These are phyloP conservation scores for Rhytidiadelphus loreus DNA, from an alignment of 225 moss, liverwort and hornwort genomes.

Conservation along the genomic window DNA sequence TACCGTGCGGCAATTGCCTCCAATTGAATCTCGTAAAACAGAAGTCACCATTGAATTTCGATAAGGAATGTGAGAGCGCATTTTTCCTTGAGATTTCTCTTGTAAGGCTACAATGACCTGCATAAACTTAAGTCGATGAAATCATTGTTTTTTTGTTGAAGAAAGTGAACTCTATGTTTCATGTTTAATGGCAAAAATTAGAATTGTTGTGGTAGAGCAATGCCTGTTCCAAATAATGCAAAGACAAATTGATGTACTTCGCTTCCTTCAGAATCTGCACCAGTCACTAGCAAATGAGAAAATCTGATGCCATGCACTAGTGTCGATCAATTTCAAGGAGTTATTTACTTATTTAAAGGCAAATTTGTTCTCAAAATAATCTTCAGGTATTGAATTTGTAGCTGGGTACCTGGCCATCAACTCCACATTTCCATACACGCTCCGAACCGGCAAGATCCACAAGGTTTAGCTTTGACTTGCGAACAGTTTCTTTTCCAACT, in stretches of 20 bases:
- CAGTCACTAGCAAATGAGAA: neutral
- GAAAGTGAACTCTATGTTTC: neutral
- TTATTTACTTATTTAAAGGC: neutral
- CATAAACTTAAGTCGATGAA: neutral
- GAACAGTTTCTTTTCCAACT: slow-evolving; percentile 64
- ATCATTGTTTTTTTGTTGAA: neutral
- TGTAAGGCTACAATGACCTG: slow-evolving; percentile 86
- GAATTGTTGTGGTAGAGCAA: neutral
- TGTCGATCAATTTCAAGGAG: neutral
- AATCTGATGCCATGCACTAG: neutral
- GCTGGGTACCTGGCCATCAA: slow-evolving; percentile 57
- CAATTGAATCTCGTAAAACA: slow-evolving; percentile 75
- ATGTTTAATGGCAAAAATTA: neutral
- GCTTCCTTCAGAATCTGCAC: slow-evolving; percentile 65
- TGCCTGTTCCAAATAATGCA: slow-evolving; percentile 85
- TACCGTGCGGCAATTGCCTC: slow-evolving; percentile 85
- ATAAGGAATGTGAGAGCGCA: slow-evolving; percentile 74
- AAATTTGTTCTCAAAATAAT: neutral
- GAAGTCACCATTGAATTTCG: slow-evolving; percentile 95
- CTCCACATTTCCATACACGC: slow-evolving; percentile 73
- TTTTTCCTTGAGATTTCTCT: slow-evolving; percentile 63
- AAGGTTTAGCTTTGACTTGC: slow-evolving; percentile 74
- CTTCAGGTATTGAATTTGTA: too few species aligned
- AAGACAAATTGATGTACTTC: slow-evolving; percentile 78
- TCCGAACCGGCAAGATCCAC: slow-evolving; percentile 88